phyloP scores from a whole-genome alignment of 352 stramenopile genomes.

The Ochromonadaceae sp. region DNA sequence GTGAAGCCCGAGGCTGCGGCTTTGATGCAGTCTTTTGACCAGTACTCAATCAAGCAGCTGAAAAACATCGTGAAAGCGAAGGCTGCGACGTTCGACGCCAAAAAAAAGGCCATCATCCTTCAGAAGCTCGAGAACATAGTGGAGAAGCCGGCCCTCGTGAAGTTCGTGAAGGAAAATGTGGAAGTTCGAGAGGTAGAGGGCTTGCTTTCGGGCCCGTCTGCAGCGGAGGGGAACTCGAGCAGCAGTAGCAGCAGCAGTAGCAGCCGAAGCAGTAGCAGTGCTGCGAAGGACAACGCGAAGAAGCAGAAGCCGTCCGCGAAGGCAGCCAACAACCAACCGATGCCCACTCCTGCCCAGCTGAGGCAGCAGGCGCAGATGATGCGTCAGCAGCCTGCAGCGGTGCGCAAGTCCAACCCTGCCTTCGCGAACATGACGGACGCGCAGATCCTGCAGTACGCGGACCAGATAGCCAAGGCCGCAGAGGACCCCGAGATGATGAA shows the following conservation, averaged over 20 bases:
- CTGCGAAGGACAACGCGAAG: no score
- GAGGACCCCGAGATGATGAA: neutral
- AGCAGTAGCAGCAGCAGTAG: no score
- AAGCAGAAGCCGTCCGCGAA: no score
- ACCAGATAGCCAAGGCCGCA: slow-evolving; percentile 1
- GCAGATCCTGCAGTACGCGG: slow-evolving; percentile 9
- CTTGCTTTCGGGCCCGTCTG: neutral
- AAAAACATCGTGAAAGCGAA: slow-evolving; percentile 8
- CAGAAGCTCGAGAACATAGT: slow-evolving; percentile 13
- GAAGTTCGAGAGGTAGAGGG: neutral
- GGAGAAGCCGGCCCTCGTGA: slow-evolving; percentile 4
- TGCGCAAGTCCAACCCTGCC: neutral
- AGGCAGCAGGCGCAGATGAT: slow-evolving; percentile 1
- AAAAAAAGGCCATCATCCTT: neutral
- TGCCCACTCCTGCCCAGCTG: neutral
- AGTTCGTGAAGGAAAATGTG: slow-evolving; percentile 5
- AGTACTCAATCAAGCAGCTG: slow-evolving; percentile 1
- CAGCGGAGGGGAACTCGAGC: neutral
- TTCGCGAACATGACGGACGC: slow-evolving; percentile 3
- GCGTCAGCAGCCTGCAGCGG: neutral
- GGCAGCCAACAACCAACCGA: no score
- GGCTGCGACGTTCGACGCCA: neutral
- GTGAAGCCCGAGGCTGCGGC: neutral
- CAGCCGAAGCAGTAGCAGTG: no score
- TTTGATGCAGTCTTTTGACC: slow-evolving; percentile 8